Percentiles rank a stretch among this genome's conserved stretches.
Evolutionary conservation across 331 rosid species (phyloP).

Genomic region (Acacia concinna): DNA sequence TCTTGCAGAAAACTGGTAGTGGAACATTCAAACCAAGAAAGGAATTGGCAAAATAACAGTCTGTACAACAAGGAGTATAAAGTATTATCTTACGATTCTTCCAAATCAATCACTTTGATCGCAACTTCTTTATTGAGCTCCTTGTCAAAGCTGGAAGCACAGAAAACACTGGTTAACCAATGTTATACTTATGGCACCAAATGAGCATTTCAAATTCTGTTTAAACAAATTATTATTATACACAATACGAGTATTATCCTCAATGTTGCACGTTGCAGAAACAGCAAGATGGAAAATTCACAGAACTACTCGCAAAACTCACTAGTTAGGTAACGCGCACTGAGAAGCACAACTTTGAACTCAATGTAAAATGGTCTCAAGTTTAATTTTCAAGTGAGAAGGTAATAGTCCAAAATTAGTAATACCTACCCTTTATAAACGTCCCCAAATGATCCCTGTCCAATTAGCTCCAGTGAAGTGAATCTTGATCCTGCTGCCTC

Average conservation of each 20-base stretch:
- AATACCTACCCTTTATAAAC: conserved; percentile 87
- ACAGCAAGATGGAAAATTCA: conserved; percentile 18
- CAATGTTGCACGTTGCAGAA: conserved; percentile 15
- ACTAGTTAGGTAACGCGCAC: conserved; percentile 16
- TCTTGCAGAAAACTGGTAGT: background rate
- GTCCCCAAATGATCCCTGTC: conserved; percentile 94
- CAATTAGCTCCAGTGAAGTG: conserved; percentile 82
- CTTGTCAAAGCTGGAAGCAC: conserved; percentile 77
- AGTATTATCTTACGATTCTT: conserved; percentile 79
- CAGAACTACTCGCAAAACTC: conserved; percentile 6
- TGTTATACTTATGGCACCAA: conserved; percentile 9
- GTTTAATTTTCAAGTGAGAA: background rate
- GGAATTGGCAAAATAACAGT: conserved; percentile 3
- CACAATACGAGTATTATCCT: conserved; percentile 7
- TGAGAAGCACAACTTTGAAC: conserved; percentile 11
- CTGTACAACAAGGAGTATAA: background rate
- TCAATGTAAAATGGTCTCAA: conserved; percentile 2
- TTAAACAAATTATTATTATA: background rate
- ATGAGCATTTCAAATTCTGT: conserved; percentile 3
- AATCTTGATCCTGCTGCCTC: conserved; percentile 92
- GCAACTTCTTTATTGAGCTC: conserved; percentile 91
- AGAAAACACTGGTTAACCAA: conserved; percentile 6
- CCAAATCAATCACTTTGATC: conserved; percentile 96
- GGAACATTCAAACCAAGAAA: conserved; percentile 10
- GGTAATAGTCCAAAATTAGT: conserved; percentile 16